phyloP scores from a whole-genome alignment of 306 rosid genomes.

The Purshia tridentata region DNA sequence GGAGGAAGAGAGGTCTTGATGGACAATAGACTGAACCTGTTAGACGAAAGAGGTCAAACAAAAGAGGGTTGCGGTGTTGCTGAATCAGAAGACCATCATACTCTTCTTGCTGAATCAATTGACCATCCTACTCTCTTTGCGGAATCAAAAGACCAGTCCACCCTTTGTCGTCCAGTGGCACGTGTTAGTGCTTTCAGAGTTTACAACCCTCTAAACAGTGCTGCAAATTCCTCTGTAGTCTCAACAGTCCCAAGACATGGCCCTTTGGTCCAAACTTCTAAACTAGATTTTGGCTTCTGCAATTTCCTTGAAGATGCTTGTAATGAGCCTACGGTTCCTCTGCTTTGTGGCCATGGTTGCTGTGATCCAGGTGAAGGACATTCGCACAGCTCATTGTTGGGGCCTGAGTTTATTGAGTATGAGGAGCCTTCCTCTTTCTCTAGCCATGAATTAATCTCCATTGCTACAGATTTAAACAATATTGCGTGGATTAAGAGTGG shows the following conservation, averaged over 20 bases:
- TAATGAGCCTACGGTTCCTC: constrained; percentile 53
- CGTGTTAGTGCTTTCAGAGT: constrained; percentile 60
- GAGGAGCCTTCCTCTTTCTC: constrained; percentile 50
- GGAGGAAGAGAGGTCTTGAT: constrained; percentile 35
- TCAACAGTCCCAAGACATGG: constrained; percentile 38
- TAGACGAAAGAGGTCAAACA: constrained; percentile 26
- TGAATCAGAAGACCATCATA: constrained; percentile 26
- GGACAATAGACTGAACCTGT: constrained; percentile 27
- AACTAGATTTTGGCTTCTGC: constrained; percentile 34
- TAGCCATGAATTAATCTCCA: constrained; percentile 58
- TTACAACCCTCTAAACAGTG: constrained; percentile 42
- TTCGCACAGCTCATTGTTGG: constrained; percentile 46
- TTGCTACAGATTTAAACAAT: constrained; percentile 63
- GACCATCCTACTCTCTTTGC: constrained; percentile 24
- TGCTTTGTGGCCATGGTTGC: constrained; percentile 63
- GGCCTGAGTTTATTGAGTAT: constrained; percentile 72
- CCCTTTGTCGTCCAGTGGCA: constrained; percentile 49
- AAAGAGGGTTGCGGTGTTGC: constrained; percentile 22
- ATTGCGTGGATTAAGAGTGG: constrained; percentile 81
- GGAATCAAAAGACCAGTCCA: constrained; percentile 33
- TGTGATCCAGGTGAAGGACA: constrained; percentile 33
- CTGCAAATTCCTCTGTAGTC: constrained; percentile 23
- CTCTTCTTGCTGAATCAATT: constrained; percentile 19
- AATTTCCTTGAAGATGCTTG: constrained; percentile 41
- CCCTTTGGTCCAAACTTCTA: constrained; percentile 47